A percentile compares a stretch with the other conserved stretches of the same genome.
These are phyloP conservation scores for Sequoia sempervirens DNA, from an alignment of 75 land plant genomes.

Conservation along the genomic window DNA sequence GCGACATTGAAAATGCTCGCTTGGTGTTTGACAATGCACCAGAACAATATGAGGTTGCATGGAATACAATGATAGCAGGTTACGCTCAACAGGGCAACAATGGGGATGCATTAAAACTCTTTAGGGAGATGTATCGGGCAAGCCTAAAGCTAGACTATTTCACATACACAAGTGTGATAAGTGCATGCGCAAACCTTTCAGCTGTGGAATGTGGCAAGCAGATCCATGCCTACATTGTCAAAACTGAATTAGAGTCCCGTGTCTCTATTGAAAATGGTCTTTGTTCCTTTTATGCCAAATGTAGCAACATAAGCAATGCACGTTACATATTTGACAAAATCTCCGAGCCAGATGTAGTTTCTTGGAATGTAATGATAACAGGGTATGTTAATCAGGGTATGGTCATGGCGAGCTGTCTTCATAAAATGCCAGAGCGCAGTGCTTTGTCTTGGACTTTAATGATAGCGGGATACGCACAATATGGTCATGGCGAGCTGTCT, in stretches of 20 bases:
- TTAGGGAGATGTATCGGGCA: slow-evolving; percentile 33
- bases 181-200: slow-evolving; percentile 22
- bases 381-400: slow-evolving; percentile 28
- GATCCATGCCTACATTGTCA: slow-evolving; percentile 23
- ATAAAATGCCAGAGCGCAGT: slow-evolving; percentile 48
- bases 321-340: slow-evolving; percentile 20
- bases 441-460: slow-evolving; percentile 51
- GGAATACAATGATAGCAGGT: slow-evolving; percentile 31
- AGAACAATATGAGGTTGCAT: slow-evolving; percentile 22
- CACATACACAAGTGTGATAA: slow-evolving; percentile 24
- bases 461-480: slow-evolving; percentile 49
- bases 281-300: slow-evolving; percentile 39
- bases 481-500: slow-evolving; percentile 38
- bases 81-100: slow-evolving; percentile 22
- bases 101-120: slow-evolving; percentile 25
- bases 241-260: slow-evolving; percentile 15
- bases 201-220: slow-evolving; percentile 15
- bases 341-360: slow-evolving; percentile 23
- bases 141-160: slow-evolving; percentile 23
- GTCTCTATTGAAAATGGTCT: slow-evolving; percentile 28
- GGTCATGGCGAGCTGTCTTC: too few relatives aligned
- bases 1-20: slow-evolving; percentile 19
- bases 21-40: slow-evolving; percentile 14
- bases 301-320: slow-evolving; percentile 29
- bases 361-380: slow-evolving; percentile 42